Percentiles rank a stretch among this genome's conserved stretches.
phyloP scores from a whole-genome alignment of 2,329 filamentous ascomycete species.

The Colletotrichum tamarilloi region DNA sequence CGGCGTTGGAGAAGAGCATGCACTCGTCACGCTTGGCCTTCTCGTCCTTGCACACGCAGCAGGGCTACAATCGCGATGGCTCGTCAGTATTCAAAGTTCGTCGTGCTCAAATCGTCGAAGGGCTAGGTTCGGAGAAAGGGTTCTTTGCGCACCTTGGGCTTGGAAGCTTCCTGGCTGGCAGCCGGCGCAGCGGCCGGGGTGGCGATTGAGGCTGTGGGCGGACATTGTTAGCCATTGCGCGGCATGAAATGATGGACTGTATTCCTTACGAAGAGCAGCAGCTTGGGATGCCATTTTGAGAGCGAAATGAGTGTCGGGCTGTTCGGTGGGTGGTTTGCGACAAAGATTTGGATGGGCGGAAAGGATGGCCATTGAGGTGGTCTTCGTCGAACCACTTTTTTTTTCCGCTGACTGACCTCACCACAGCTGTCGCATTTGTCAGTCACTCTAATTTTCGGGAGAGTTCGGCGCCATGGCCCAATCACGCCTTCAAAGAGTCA shows the following conservation, averaged over 20 bases:
- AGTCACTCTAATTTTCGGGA: conserved; percentile 19
- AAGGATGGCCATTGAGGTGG: background rate
- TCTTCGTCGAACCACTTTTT: conserved; percentile 34
- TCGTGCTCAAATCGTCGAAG: background rate
- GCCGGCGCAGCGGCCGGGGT: conserved; percentile 43
- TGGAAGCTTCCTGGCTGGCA: conserved; percentile 46
- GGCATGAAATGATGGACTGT: background rate
- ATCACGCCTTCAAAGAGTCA: conserved; percentile 29
- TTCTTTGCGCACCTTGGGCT: conserved; percentile 54
- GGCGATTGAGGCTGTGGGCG: conserved; percentile 39
- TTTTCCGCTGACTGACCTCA: conserved; percentile 32
- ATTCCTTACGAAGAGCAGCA: conserved; percentile 43
- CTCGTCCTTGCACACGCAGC: conserved; percentile 97
- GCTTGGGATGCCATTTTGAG: conserved; percentile 44
- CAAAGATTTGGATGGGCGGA: background rate
- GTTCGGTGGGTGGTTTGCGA: conserved; percentile 4
- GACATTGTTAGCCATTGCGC: conserved; percentile 15
- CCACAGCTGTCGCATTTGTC: conserved; percentile 35
- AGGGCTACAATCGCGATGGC: conserved; percentile 70
- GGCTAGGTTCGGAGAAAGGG: background rate
- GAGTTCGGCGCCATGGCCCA: conserved; percentile 11
- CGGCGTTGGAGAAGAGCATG: conserved; percentile 94
- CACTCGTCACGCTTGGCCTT: conserved; percentile 95
- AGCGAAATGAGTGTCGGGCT: conserved; percentile 13
- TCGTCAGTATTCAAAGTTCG: conserved; percentile 6